A percentile compares a stretch with the other conserved stretches of the same genome.
phyloP scores from a whole-genome alignment of 495 filamentous ascomycete species.

The Aspergillus saccharolyticus region DNA sequence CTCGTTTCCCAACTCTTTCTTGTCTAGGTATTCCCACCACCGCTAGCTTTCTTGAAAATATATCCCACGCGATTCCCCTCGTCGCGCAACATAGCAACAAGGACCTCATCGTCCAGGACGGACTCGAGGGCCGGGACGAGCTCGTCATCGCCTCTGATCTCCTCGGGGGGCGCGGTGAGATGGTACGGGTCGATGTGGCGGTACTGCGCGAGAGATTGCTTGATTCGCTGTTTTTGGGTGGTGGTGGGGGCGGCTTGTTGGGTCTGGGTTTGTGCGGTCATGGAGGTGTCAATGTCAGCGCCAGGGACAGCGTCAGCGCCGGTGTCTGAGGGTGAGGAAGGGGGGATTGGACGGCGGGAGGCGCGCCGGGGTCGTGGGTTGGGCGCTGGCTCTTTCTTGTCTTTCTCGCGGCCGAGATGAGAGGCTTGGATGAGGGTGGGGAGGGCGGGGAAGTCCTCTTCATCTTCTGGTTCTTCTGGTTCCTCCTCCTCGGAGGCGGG shows the following conservation, averaged over 20 bases:
- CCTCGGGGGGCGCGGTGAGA: conserved; percentile 21
- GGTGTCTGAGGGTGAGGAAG: too few relatives aligned
- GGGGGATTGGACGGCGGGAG: not conserved
- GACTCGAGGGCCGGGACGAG: conserved; percentile 21
- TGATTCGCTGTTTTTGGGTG: conserved; percentile 43
- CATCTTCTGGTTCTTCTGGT: conserved; percentile 28
- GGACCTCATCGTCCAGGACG: conserved; percentile 55
- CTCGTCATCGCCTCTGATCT: conserved; percentile 21
- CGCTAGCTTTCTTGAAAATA: conserved; percentile 60
- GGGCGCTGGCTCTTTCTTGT: conserved; percentile 28
- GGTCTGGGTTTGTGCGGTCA: too few relatives aligned
- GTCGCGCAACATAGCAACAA: conserved; percentile 56
- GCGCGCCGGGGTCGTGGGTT: not conserved
- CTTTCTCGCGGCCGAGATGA: conserved; percentile 57
- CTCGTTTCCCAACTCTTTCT: too few relatives aligned
- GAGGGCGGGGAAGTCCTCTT: conserved; percentile 38
- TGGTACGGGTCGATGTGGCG: conserved; percentile 57
- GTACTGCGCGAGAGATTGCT: conserved; percentile 61
- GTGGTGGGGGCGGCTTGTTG: conserved; percentile 2
- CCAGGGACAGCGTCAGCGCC: too few relatives aligned
- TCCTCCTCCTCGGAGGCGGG: conserved; percentile 26
- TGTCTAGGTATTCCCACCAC: not conserved
- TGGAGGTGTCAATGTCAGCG: too few relatives aligned
- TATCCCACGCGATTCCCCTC: conserved; percentile 57
- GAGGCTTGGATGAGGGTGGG: conserved; percentile 50